Evolutionary conservation across 176 grass and related monocot species (phyloP).

Genomic region (Aegilops tauschii): DNA sequence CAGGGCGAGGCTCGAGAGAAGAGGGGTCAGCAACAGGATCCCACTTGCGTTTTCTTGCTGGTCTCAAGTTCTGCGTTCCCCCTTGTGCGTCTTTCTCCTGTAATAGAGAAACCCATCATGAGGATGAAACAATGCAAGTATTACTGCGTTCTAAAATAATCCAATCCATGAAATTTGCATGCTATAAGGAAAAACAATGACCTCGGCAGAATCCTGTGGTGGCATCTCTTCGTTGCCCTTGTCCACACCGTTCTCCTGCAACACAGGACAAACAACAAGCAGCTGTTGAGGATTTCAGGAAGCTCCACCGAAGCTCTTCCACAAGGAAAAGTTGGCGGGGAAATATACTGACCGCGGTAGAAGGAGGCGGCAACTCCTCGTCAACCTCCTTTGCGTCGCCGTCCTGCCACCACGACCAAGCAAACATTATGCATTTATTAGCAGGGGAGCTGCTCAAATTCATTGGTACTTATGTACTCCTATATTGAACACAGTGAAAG

Average conservation of each 20-base stretch:
- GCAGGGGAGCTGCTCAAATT: neutral
- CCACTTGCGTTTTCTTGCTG: neutral
- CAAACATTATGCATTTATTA: neutral
- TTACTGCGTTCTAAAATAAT: neutral
- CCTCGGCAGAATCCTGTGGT: neutral
- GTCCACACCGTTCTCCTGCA: neutral
- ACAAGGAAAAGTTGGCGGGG: no score
- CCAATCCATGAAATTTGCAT: neutral
- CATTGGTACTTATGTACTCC: no score
- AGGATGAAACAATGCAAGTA: neutral
- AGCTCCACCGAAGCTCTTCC: neutral
- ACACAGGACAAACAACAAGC: neutral
- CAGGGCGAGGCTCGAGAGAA: neutral
- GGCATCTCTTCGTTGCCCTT: neutral
- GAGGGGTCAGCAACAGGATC: slow-evolving; percentile 16
- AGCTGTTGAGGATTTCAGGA: neutral
- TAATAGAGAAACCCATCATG: neutral
- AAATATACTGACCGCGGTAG: no score
- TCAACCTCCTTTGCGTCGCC: no score
- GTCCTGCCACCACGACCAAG: neutral
- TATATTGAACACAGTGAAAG: no score
- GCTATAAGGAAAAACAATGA: neutral
- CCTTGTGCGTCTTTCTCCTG: neutral
- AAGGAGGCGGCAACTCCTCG: no score
- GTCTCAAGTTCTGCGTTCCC: neutral